Evolutionary conservation across 257 asterid genomes (phyloP).

Genomic region (Solanum okadae): DNA sequence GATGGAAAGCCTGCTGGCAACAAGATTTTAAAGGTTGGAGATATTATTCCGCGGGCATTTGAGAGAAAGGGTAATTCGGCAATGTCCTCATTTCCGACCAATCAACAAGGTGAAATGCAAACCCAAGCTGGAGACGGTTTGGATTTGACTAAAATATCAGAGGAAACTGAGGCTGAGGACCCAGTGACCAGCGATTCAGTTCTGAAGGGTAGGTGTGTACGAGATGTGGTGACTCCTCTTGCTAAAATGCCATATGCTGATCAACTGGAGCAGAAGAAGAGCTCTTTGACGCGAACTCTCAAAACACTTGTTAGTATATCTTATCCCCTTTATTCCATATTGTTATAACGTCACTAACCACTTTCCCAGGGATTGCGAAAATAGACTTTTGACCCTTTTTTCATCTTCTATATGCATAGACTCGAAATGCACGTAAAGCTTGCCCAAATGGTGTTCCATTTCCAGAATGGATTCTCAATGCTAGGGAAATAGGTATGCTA

Average conservation of each 20-base stretch:
- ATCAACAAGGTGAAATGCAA: slow-evolving; percentile 16
- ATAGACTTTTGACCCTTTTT: neutral
- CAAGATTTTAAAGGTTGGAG: slow-evolving; percentile 66
- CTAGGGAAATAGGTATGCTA: slow-evolving; percentile 83
- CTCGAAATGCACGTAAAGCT: slow-evolving; percentile 91
- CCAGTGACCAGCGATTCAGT: slow-evolving; percentile 21
- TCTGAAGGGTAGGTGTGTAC: slow-evolving; percentile 53
- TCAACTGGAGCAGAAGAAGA: slow-evolving; percentile 83
- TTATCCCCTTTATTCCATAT: neutral
- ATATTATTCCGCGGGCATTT: slow-evolving; percentile 61
- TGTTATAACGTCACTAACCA: neutral
- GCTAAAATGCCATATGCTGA: slow-evolving; percentile 82
- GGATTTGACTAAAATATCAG: slow-evolving; percentile 10
- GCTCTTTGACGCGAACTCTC: slow-evolving; percentile 53
- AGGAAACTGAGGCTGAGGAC: slow-evolving; percentile 24
- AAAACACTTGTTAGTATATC: slow-evolving; percentile 58
- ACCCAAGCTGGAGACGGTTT: slow-evolving; percentile 9
- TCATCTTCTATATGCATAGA: slow-evolving; percentile 31
- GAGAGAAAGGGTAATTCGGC: slow-evolving; percentile 46
- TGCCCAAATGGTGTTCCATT: slow-evolving; percentile 70
- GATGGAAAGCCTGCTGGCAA: slow-evolving; percentile 65
- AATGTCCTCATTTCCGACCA: slow-evolving; percentile 1
- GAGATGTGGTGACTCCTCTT: slow-evolving; percentile 92
- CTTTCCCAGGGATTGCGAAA: neutral
- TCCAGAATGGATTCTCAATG: slow-evolving; percentile 83